Conservation (phyloP, 495 filamentous ascomycete genomes). For the Penicillium atrosanguineum region DNA sequence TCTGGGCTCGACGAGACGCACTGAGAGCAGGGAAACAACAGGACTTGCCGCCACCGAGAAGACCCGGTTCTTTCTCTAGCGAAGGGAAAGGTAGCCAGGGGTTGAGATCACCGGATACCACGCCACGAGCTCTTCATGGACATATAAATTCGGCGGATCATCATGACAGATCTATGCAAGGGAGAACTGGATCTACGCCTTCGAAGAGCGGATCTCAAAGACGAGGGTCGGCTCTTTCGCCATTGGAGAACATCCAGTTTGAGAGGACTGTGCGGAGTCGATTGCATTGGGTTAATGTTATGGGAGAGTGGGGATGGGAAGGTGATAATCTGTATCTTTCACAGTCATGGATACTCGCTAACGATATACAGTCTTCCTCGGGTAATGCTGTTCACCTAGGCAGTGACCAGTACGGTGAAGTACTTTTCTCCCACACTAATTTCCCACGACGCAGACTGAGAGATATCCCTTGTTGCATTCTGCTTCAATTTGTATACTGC, state of each 20-base stretch:
- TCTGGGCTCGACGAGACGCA: slow-evolving; percentile 61
- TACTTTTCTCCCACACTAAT: slow-evolving; percentile 9
- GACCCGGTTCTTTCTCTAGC: slow-evolving; percentile 11
- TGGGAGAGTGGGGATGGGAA: slow-evolving; percentile 80
- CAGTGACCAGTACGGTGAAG: not conserved
- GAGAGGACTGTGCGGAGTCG: slow-evolving; percentile 66
- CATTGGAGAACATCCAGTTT: slow-evolving; percentile 53
- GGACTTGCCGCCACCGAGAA: slow-evolving; percentile 11
- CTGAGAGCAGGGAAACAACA: slow-evolving; percentile 38
- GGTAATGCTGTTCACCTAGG: not conserved
- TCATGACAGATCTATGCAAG: slow-evolving; percentile 9
- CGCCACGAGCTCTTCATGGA: not conserved
- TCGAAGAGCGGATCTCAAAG: slow-evolving; percentile 14
- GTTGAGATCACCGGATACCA: slow-evolving; percentile 4
- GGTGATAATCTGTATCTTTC: slow-evolving; percentile 42
- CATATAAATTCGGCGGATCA: slow-evolving; percentile 12
- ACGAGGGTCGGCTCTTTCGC: slow-evolving; percentile 30
- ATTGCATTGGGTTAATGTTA: slow-evolving; percentile 75
- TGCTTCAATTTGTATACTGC: slow-evolving; percentile 13
- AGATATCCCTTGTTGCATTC: not conserved
- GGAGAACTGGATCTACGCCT: not conserved
- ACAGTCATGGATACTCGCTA: not conserved
- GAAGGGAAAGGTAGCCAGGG: slow-evolving; percentile 5
- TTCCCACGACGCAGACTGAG: slow-evolving; percentile 3
- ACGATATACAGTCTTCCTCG: slow-evolving; percentile 10